Evolutionary conservation across 108 stramenopile genomes (phyloP), one percentile per base, ranked within the genome.

Genomic region (Cylindrotheca fusiformis): DNA sequence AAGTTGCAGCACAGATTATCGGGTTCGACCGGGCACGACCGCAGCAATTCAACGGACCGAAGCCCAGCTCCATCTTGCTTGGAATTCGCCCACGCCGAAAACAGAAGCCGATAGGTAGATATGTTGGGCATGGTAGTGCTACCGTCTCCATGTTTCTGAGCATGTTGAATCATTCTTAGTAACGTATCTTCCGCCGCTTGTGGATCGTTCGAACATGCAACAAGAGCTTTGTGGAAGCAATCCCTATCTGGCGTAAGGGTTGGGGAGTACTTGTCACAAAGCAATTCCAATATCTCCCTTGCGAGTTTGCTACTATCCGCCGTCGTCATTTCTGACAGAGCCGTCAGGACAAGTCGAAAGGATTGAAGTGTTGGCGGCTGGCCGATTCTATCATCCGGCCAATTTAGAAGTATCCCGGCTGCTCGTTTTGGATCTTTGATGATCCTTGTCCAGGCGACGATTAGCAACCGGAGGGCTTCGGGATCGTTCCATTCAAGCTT

Each of bases 1-100:
- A 71, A 55, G 50, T 71, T 71, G 61, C 57, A 71, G 45, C 60
- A 56, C 24, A 62, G 52, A 28, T 26, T 36, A 30, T 71, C 61
- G n/a, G 41, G 32, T 6, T 32, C 21, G 14, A 46, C 26, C 1
- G 59, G 48, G 20, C 48, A 30, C 25, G 48, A 24, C 30, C 49
- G 49, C 17, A 53, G 36, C 21, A 63, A 23, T 47, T 25, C 25
- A 29, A 32, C 36, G 24, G 63, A 24, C 8, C 20, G 23, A 4
- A 36, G 5, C 14, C 51, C 63, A 1, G 52, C 31, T 21, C 57
- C 57, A 19, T 22, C 3, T 36, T 8, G 17, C 1, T 52, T 27
- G 31, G 25, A 41, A 23, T 52, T 20, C n/a, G 49, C 49, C 48
- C 29, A 26, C 14, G 25, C 22, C 41, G 48, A 32, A 19, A 63